Percentiles rank a stretch among this genome's conserved stretches.
phyloP scores from a whole-genome alignment of 345 rosid species.

The Eutrema japonicum region DNA sequence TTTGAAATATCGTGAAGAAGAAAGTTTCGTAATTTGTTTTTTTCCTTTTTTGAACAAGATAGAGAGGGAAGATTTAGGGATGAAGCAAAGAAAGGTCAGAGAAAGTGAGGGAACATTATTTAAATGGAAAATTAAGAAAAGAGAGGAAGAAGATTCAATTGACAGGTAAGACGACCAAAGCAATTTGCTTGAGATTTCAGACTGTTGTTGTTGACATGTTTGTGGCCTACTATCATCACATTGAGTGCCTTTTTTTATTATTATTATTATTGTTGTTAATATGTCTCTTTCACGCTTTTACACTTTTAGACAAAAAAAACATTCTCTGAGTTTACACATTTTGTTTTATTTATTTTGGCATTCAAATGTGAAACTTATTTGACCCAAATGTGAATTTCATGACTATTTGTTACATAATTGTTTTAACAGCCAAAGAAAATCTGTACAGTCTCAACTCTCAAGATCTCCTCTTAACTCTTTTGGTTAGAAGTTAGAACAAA shows the following conservation, averaged over 20 bases:
- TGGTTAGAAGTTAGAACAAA: conserved; percentile 38
- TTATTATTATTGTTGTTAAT: conserved; percentile 27
- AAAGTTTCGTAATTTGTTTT: conserved; percentile 30
- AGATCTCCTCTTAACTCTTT: conserved; percentile 28
- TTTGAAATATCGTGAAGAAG: conserved; percentile 44
- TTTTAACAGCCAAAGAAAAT: conserved; percentile 42
- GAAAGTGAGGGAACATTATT: conserved; percentile 44
- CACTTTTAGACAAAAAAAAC: conserved; percentile 36
- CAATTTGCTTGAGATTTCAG: conserved; percentile 46
- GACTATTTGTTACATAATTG: conserved; percentile 32
- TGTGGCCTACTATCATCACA: conserved; percentile 41
- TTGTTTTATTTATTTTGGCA: background rate
- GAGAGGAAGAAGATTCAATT: conserved; percentile 24
- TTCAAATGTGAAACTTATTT: background rate
- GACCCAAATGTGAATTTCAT: conserved; percentile 37
- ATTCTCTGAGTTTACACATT: conserved; percentile 40
- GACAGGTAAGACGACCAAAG: conserved; percentile 36
- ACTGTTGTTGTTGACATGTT: conserved; percentile 47
- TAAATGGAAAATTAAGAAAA: conserved; percentile 11
- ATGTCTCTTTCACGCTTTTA: conserved; percentile 45
- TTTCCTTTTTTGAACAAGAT: conserved; percentile 39
- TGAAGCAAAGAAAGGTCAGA: conserved; percentile 46
- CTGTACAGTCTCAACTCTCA: conserved; percentile 28
- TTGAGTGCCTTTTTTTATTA: conserved; percentile 10
- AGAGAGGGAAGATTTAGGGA: conserved; percentile 48